Evolutionary conservation across 257 asterid species (phyloP), one percentile per base, ranked within the genome.

Genomic region (Solanum stenotomum): DNA sequence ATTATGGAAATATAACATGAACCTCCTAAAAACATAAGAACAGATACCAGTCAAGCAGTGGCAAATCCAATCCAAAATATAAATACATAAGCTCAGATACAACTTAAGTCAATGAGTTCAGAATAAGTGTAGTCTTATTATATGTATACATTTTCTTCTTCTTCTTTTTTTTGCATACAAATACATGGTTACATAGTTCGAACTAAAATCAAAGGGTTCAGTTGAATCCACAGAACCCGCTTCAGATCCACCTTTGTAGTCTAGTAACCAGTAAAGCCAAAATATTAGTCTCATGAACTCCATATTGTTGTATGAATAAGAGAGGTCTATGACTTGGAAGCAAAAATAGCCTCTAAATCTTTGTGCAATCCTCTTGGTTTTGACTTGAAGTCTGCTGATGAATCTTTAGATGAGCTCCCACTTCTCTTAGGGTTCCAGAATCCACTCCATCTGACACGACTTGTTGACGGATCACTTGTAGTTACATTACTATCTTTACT

Each of bases 291-390:
- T 56, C 67, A 18, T 20, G 67, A 0, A 59, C 0, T 49, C 52
- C 85, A 56, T 14, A 4, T 0, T 46, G 68, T 81, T 27, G 38
- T 10, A 49, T 29, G 42, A 49, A 81, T 49, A 81, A 81, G 85
- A 29, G 85, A 49, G 7, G 85, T 5, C 87, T 70, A 87, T 93
- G 92, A 93, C 85, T 92, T 95, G 84, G 97, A 93, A 88, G 98
- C 95, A 91, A 96, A 96, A 87, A 95, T 96, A 49, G 96, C 96
- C 91, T 96, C 98, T 89, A 96, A 89, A 90, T 96, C 99, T 84
- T 91, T 93, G 87, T 96, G 40, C 86, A 96, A 89, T 49, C 95
- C 95, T 91, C 86, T 93, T 27, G 97, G 91, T 86, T 93, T 96
- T 56, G 98, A 85, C 92, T 93, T 93, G 34, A 72, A 87, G 90